Conservation (phyloP, 2,329 filamentous ascomycete species). For the Massarina eburnea region DNA sequence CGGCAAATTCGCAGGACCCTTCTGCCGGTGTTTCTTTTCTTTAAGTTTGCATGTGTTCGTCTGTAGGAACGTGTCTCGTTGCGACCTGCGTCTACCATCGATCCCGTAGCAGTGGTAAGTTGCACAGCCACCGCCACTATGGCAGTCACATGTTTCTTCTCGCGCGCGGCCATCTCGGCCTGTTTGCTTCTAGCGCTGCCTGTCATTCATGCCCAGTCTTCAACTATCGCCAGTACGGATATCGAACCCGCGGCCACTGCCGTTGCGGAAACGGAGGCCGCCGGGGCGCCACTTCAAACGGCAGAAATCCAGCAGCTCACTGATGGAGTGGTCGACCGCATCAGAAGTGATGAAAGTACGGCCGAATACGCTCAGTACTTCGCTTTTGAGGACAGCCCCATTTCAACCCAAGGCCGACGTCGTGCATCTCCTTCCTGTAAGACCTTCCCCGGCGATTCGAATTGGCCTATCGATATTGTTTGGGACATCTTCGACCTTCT, state of each 20-base stretch:
- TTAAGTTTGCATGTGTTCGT: constrained; percentile 1
- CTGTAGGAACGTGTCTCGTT: background rate
- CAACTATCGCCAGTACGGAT: background rate
- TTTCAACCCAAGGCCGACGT: background rate
- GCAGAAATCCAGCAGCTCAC: constrained; percentile 12
- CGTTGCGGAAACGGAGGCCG: background rate
- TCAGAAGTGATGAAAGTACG: constrained; percentile 1
- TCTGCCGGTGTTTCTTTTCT: background rate
- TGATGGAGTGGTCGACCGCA: constrained; percentile 1
- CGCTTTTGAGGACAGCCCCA: constrained; percentile 9
- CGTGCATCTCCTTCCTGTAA: constrained; percentile 14
- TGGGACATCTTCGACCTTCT: constrained; percentile 23
- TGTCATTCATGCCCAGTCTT: background rate
- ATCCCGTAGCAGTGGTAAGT: background rate
- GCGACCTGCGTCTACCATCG: background rate
- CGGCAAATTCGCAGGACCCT: background rate
- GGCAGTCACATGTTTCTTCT: background rate
- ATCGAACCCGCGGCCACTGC: constrained; percentile 2
- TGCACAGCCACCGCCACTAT: background rate
- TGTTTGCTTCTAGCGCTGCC: background rate
- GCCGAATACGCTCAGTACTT: constrained; percentile 6
- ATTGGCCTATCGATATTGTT: constrained; percentile 18
- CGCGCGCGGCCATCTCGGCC: background rate
- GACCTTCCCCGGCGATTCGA: constrained; percentile 22
- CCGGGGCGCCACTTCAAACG: background rate